Evolutionary conservation across 2,329 filamentous ascomycete species (phyloP), one percentile per base, ranked within the genome.

Genomic region (Colletotrichum lini): DNA sequence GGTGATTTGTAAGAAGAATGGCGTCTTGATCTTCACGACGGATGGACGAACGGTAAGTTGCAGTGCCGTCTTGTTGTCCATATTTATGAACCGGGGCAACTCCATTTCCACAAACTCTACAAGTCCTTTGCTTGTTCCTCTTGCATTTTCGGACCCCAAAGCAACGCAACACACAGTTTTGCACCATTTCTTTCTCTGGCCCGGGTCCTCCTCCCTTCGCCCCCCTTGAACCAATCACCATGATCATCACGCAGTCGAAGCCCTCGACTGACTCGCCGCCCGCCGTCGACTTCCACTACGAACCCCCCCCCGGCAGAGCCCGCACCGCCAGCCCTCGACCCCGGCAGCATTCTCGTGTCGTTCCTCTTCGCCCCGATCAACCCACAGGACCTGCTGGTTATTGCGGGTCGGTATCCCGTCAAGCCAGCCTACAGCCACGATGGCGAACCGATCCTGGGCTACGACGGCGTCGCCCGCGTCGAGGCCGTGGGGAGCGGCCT

Each of bases 281-380:
- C 18, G 13, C 44, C 16, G 18, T 60, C 26, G 26, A 16, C 16
- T 35, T 60, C 21, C 58, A 60, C 49, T 60, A 49, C 26, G 26
- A 26, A 4, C 3, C 23, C 26, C 44, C 44, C 58, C 44, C 42
- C 38, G 16, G 21, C 12, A 47, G 45, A 60, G 13, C n/a, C 18
- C 12, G 16, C 44, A 49, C 16, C 23, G 13, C 58, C 35, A n/a
- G 26, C 26, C n/a, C 16, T 49, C 16, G 42, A 45, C 26, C 42
- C 30, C 26, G 58, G 58, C 58, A 38, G 16, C 3, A 30, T 73
- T 16, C 69, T 73, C 10, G 56, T 77, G 57, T 58, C 67, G 50
- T 76, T 76, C 59, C 72, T 75, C 47, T 71, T 70, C 42, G 70
- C 74, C 5, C 75, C 76, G 3, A 74, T 77, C 67, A 77, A 76